Percentiles rank a stretch among this genome's conserved stretches.
These are phyloP conservation scores for Suillus paluster DNA, from an alignment of 768 basidiomycete species.

Conservation along the genomic window DNA sequence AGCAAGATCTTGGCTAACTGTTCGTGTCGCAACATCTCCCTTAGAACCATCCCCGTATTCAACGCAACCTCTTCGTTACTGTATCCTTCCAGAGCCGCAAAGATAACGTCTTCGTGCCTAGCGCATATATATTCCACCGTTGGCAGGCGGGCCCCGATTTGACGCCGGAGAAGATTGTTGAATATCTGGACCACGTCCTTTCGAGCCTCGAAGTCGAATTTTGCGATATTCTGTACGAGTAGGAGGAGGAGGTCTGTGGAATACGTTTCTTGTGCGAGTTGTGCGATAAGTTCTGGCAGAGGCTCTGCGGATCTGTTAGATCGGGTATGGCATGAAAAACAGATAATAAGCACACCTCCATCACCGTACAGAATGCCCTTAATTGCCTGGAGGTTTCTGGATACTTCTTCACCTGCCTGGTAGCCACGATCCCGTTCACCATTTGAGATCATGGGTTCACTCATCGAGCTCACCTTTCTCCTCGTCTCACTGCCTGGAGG, in stretches of 20 bases:
- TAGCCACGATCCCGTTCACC: conserved; percentile 8
- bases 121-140: conserved; percentile 92
- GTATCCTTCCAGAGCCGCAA: conserved; percentile 89
- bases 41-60: conserved; percentile 97
- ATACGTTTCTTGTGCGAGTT: conserved; percentile 96
- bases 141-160: conserved; percentile 94
- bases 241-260: conserved; percentile 83
- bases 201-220: conserved; percentile 93
- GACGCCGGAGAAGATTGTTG: conserved; percentile 86
- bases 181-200: conserved; percentile 86
- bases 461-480: conserved; percentile 64
- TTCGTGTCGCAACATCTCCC: conserved; percentile 96
- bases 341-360: conserved; percentile 59
- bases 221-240: conserved; percentile 80
- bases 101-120: conserved; percentile 76
- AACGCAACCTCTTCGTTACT: conserved; percentile 95
- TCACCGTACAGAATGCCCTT: conserved; percentile 89
- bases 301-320: conserved; percentile 57
- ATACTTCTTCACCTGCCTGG: conserved; percentile 88
- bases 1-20: conserved; percentile 87
- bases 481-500: conserved; percentile 77
- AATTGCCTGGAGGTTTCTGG: conserved; percentile 88
- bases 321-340: conserved; percentile 5
- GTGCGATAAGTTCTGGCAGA: conserved; percentile 86
- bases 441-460: background rate